Evolutionary conservation across 176 grass and related monocot species (phyloP), one percentile per base, ranked within the genome.

Genomic region (Oryza australiensis): DNA sequence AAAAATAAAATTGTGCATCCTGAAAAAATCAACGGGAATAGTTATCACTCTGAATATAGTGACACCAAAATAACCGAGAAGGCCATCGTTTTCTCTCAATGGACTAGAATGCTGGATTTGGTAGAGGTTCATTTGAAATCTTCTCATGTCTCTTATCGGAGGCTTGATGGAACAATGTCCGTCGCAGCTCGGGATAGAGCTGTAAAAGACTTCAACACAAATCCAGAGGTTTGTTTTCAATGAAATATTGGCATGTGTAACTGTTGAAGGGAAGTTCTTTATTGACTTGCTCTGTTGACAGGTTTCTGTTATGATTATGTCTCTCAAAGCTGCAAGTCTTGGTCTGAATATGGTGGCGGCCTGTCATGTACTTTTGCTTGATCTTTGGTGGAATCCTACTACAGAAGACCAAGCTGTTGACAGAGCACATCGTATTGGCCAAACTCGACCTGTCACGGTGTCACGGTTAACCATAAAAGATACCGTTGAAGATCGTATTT

Each of bases 341-440:
- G 93, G 96, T 75, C 85, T 99, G 30, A 99, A 99, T 73, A 93
- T 99, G 96, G 96, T 99, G 32, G 93, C 91, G 60, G 96, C 96
- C 33, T 99, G 93, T 46, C 96, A 99, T 67, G 93, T 99, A 10
- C 87, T 99, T 84, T 88, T 99, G 71, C 93, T 99, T 60, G 96
- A 99, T 78, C 87, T 99, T 64, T 99, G 96, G 96, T 99, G 96
- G 96, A 99, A 99, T 64, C 96, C 96, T 18, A 99, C 96, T 2
- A 99, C 96, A n/a, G 96, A 99, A 87, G 96, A 99, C 81, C 96
- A 99, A 85, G 96, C 96, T 20, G 94, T 99, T 79, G 96, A 99
- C 84, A 92, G 96, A 86, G 96, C 96, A 26, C 96, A 99, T 45
- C 89, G 96, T 77, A 99, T 99, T 74, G 96, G 96, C 73, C 96